These are phyloP conservation scores for Ogataea zsoltii DNA, from an alignment of 805 yeast species.

Conservation along the genomic window DNA sequence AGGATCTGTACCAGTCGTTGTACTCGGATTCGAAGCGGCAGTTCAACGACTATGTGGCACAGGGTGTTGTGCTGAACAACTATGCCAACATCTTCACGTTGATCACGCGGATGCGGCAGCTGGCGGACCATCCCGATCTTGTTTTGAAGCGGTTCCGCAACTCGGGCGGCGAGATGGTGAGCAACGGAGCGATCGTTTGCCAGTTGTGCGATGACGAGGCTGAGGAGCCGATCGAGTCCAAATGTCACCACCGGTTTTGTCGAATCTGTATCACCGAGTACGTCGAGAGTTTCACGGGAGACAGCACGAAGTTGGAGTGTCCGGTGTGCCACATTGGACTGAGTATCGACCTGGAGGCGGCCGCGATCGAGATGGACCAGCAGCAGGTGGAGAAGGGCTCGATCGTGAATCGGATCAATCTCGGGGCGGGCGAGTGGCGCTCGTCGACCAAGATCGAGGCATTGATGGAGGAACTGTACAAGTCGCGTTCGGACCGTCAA, in stretches of 20 bases:
- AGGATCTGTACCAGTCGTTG: slow-evolving; percentile 84
- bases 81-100: slow-evolving; percentile 96
- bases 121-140: slow-evolving; percentile 97
- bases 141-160: slow-evolving; percentile 71
- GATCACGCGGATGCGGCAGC: slow-evolving; percentile 95
- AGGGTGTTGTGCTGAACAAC: slow-evolving; percentile 94
- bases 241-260: slow-evolving; percentile 92
- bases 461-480: slow-evolving; percentile 86
- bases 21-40: slow-evolving; percentile 85
- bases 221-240: slow-evolving; percentile 93
- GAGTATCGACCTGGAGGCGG: slow-evolving; percentile 85
- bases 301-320: slow-evolving; percentile 63
- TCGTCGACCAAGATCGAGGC: slow-evolving; percentile 98
- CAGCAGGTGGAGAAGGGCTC: slow-evolving; percentile 61
- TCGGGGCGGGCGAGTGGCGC: slow-evolving; percentile 81
- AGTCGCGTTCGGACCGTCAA: slow-evolving; percentile 77
- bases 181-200: slow-evolving; percentile 67
- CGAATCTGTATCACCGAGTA: slow-evolving; percentile 91
- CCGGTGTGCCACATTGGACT: slow-evolving; percentile 96
- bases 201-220: slow-evolving; percentile 97
- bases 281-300: slow-evolving; percentile 74
- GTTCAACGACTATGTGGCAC: slow-evolving; percentile 90
- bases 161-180: slow-evolving; percentile 32
- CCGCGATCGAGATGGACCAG: slow-evolving; percentile 71
- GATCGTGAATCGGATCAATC: slow-evolving; percentile 83